These are phyloP conservation scores for Stereocaulon alpinum DNA, from an alignment of 495 filamentous ascomycete genomes.

Conservation along the genomic window DNA sequence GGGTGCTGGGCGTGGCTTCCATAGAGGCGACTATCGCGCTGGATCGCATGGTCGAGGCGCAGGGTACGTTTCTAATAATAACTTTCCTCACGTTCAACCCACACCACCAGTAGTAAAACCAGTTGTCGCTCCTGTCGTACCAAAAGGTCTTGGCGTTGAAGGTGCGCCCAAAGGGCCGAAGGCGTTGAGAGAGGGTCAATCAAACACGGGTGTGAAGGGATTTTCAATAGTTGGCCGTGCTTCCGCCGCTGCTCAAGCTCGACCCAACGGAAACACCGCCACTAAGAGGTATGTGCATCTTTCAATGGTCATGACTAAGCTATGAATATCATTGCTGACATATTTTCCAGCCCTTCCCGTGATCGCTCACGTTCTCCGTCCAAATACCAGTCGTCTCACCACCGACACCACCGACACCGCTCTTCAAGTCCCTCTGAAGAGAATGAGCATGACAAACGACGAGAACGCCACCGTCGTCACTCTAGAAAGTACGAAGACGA, in stretches of 20 bases:
- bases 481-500: constrained; percentile 40
- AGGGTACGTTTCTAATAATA: constrained; percentile 15
- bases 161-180: constrained; percentile 86
- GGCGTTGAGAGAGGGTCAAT: constrained; percentile 79
- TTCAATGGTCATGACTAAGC: background rate
- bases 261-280: constrained; percentile 19
- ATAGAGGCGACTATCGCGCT: constrained; percentile 22
- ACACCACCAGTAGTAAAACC: constrained; percentile 15
- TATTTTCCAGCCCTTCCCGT: constrained; percentile 23
- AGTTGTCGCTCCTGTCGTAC: constrained; percentile 28
- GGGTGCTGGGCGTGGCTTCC: constrained; percentile 17
- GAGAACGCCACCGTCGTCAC: constrained; percentile 36
- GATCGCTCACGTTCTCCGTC: constrained; percentile 32
- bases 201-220: constrained; percentile 46
- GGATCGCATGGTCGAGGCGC: constrained; percentile 25
- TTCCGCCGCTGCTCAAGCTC: constrained; percentile 24
- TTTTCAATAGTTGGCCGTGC: constrained; percentile 26
- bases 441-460: constrained; percentile 39
- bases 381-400: constrained; percentile 41
- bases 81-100: constrained; percentile 16
- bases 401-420: constrained; percentile 47
- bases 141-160: constrained; percentile 50
- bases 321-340: constrained; percentile 2
- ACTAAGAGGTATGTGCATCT: constrained; percentile 32
- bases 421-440: constrained; percentile 41